Percentiles rank a stretch among this genome's conserved stretches.
These are phyloP conservation scores for Phaseolus lunatus DNA, from an alignment of 306 rosid genomes.

Conservation along the genomic window DNA sequence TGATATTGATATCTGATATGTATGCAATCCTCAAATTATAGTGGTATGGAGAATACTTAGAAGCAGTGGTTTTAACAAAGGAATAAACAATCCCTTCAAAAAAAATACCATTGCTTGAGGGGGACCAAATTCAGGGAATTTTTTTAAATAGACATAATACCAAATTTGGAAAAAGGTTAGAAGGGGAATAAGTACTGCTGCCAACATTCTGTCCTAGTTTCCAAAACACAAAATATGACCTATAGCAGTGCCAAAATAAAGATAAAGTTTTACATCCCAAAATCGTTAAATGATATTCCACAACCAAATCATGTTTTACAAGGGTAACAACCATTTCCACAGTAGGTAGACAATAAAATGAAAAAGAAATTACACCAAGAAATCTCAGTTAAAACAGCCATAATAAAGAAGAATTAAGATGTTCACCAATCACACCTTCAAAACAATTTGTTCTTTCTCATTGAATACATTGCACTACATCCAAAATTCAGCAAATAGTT, in stretches of 20 bases:
- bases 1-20: background rate
- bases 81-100: background rate
- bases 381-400: background rate
- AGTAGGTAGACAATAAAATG: background rate
- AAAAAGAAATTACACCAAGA: background rate
- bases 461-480: slow-evolving; percentile 17
- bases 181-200: background rate
- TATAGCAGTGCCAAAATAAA: background rate
- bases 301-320: slow-evolving; percentile 4
- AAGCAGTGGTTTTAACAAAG: background rate
- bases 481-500: background rate
- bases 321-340: slow-evolving; percentile 13
- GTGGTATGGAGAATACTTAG: background rate
- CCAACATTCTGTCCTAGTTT: background rate
- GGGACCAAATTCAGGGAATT: background rate
- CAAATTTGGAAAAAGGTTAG: background rate
- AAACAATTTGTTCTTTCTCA: background rate
- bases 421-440: slow-evolving; percentile 2
- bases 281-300: background rate
- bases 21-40: background rate
- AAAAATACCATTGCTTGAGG: background rate
- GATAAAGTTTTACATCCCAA: background rate
- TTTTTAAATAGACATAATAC: background rate
- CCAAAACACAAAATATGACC: slow-evolving; percentile 16
- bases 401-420: background rate